phyloP scores from a whole-genome alignment of 2,329 filamentous ascomycete species.

The Waltergamsia citrina region DNA sequence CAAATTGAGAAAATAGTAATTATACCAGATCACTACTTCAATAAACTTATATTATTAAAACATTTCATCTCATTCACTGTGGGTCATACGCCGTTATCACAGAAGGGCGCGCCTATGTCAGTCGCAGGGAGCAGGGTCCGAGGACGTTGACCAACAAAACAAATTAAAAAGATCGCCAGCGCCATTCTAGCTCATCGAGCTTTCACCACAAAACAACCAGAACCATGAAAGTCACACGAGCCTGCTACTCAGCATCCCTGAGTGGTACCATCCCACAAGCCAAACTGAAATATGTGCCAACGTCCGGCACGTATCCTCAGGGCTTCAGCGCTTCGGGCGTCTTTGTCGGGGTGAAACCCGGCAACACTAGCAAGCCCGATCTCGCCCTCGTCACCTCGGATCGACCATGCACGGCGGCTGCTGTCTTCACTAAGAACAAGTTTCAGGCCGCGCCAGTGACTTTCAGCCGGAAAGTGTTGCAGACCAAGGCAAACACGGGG shows the following conservation, averaged over 20 bases:
- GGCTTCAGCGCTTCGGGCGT: constrained; percentile 83
- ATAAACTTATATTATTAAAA: too few relatives aligned
- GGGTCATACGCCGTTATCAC: too few relatives aligned
- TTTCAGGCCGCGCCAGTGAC: constrained; percentile 95
- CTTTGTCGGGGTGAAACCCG: constrained; percentile 87
- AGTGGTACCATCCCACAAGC: constrained; percentile 51
- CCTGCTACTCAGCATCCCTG: constrained; percentile 19
- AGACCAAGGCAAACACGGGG: constrained; percentile 55
- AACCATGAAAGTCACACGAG: constrained; percentile 22
- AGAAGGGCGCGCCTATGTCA: too few relatives aligned
- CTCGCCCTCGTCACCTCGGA: constrained; percentile 84
- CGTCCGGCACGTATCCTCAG: constrained; percentile 75
- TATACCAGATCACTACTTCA: too few relatives aligned
- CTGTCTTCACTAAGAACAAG: constrained; percentile 96
- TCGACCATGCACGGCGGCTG: constrained; percentile 74
- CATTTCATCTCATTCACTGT: too few relatives aligned
- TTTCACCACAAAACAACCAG: neutral
- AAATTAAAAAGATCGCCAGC: neutral
- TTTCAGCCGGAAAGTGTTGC: constrained; percentile 65
- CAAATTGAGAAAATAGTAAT: too few relatives aligned
- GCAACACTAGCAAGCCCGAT: constrained; percentile 86
- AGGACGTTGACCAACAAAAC: too few relatives aligned
- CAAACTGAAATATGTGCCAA: constrained; percentile 87
- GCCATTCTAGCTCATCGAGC: neutral
- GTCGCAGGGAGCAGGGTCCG: too few relatives aligned